These are phyloP conservation scores for Torulaspora quercuum DNA, from an alignment of 805 yeast genomes.

Conservation along the genomic window DNA sequence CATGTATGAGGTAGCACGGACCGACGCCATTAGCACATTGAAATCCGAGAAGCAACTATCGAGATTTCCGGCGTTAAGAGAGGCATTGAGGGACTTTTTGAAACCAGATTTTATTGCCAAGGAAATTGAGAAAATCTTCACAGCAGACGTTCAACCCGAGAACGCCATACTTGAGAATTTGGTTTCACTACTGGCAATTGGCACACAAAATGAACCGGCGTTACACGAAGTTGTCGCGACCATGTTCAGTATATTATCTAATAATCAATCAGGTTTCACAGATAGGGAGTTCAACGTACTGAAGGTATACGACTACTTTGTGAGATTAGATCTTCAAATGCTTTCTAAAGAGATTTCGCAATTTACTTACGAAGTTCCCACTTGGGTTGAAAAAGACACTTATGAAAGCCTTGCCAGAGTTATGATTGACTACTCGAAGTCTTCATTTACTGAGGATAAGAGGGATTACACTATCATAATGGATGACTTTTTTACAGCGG, in stretches of 20 bases:
- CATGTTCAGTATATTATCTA: slow-evolving; percentile 13
- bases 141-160: slow-evolving; percentile 6
- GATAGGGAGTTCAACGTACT: slow-evolving; percentile 8
- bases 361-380: slow-evolving; percentile 38
- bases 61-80: slow-evolving; percentile 21
- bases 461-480: slow-evolving; percentile 15
- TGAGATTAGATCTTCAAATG: slow-evolving; percentile 6
- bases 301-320: slow-evolving; percentile 10
- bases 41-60: slow-evolving; percentile 18
- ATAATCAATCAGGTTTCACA: slow-evolving; percentile 20
- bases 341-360: slow-evolving; percentile 30
- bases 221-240: slow-evolving; percentile 21
- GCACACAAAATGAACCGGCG: slow-evolving; percentile 17
- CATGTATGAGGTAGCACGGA: slow-evolving; percentile 2
- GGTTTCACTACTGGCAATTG: slow-evolving; percentile 11
- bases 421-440: slow-evolving; percentile 35
- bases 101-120: slow-evolving; percentile 17
- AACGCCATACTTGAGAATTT: slow-evolving; percentile 14
- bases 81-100: slow-evolving; percentile 19
- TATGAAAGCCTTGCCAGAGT: slow-evolving; percentile 36
- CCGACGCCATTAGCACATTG: slow-evolving; percentile 20
- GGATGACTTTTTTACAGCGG: slow-evolving; percentile 24
- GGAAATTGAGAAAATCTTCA: slow-evolving; percentile 12
- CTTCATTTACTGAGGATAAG: slow-evolving; percentile 19
- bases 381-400: slow-evolving; percentile 31